phyloP scores from a whole-genome alignment of 441 rosid genomes.

The Heliophila coronopifolia region DNA sequence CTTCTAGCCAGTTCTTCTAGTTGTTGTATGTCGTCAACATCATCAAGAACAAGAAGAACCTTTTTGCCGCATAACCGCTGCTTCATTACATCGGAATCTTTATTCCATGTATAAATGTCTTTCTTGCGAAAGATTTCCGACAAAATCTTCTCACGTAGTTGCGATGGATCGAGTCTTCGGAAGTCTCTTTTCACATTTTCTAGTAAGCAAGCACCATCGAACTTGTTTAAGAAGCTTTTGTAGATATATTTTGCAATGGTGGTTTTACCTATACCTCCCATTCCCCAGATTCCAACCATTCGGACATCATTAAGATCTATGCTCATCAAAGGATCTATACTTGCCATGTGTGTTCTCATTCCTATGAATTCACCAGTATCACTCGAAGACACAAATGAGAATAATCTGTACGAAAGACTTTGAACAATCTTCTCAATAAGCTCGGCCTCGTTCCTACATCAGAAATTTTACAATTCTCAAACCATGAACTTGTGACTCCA shows the following conservation, averaged over 20 bases:
- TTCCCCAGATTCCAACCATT: slow-evolving; percentile 28
- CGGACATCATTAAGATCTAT: not conserved
- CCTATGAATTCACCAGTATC: slow-evolving; percentile 23
- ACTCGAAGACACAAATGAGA: not conserved
- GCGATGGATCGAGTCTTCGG: not conserved
- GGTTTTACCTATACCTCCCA: slow-evolving; percentile 36
- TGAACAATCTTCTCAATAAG: slow-evolving; percentile 27
- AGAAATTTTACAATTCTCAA: not conserved
- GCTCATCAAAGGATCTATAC: slow-evolving; percentile 9
- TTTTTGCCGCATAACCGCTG: slow-evolving; percentile 20
- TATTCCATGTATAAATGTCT: slow-evolving; percentile 3
- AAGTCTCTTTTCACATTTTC: slow-evolving; percentile 32
- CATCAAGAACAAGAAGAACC: slow-evolving; percentile 36
- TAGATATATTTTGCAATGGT: slow-evolving; percentile 24
- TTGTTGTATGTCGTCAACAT: slow-evolving; percentile 29
- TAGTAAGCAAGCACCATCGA: slow-evolving; percentile 30
- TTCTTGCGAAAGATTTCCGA: slow-evolving; percentile 20
- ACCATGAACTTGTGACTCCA: not conserved
- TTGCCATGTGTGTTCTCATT: slow-evolving; percentile 7
- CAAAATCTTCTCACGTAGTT: slow-evolving; percentile 29
- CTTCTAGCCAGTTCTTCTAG: slow-evolving; percentile 19
- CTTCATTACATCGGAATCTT: slow-evolving; percentile 13
- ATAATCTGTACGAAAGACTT: slow-evolving; percentile 9
- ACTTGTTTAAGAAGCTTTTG: not conserved
- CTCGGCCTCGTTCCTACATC: slow-evolving; percentile 25